These are phyloP conservation scores for Talaromyces piceae DNA, from an alignment of 2,329 filamentous ascomycete genomes.

Conservation along the genomic window DNA sequence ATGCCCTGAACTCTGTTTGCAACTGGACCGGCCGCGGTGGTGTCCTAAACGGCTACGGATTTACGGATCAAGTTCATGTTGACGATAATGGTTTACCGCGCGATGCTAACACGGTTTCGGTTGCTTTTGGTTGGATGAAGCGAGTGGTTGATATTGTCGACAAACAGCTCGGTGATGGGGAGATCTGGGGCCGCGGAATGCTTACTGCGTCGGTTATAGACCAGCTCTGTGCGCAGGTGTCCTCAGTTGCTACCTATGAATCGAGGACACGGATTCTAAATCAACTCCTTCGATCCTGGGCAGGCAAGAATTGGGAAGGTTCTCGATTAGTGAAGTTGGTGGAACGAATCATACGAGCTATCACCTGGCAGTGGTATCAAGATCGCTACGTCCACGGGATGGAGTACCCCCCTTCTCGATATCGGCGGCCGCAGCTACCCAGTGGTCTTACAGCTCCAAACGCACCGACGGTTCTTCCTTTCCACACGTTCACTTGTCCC, in stretches of 20 bases:
- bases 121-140: conserved; percentile 73
- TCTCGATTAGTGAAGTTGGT: conserved; percentile 74
- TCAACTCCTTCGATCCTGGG: conserved; percentile 51
- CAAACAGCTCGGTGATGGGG: conserved; percentile 78
- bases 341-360: conserved; percentile 71
- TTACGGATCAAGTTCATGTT: conserved; percentile 87
- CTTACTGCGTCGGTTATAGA: conserved; percentile 52
- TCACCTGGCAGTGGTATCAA: conserved; percentile 80
- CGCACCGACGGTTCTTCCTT: conserved; percentile 89
- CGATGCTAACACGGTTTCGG: conserved; percentile 58
- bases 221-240: conserved; percentile 44
- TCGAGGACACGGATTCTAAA: conserved; percentile 24
- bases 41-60: conserved; percentile 64
- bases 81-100: conserved; percentile 73
- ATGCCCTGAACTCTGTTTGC: conserved; percentile 92
- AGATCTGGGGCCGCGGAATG: conserved; percentile 71
- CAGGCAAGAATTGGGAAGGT: conserved; percentile 76
- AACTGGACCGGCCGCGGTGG: conserved; percentile 89
- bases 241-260: conserved; percentile 23
- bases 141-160: conserved; percentile 85
- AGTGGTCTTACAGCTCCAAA: conserved; percentile 66
- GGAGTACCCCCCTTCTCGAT: conserved; percentile 51
- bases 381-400: conserved; percentile 63
- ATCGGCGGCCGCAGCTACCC: conserved; percentile 68
- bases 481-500: conserved; percentile 95